These are phyloP conservation scores for Citrus maxima DNA, from an alignment of 345 rosid genomes.

Conservation along the genomic window DNA sequence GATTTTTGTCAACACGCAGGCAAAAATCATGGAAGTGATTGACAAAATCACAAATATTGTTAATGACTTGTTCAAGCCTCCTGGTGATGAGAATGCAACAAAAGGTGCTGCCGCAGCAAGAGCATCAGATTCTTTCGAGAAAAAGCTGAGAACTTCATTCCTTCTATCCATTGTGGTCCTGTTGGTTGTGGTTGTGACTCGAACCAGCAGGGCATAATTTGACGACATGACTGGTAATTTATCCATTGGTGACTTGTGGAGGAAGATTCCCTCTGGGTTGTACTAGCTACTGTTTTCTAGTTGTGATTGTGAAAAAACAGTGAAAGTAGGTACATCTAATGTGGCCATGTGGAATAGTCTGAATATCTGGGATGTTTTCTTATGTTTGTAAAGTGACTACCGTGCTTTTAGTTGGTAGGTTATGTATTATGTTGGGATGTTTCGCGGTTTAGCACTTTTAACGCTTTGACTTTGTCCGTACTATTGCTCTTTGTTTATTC, in stretches of 20 bases:
- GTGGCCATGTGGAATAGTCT: background rate
- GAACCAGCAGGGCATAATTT: slow-evolving; percentile 51
- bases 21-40: slow-evolving; percentile 40
- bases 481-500: background rate
- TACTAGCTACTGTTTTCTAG: background rate
- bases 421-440: background rate
- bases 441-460: background rate
- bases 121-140: slow-evolving; percentile 38
- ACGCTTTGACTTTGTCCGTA: background rate
- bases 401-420: background rate
- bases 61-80: slow-evolving; percentile 42
- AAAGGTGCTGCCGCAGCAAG: slow-evolving; percentile 15
- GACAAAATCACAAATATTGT: slow-evolving; percentile 50
- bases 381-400: background rate
- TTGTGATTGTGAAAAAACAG: background rate
- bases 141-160: slow-evolving; percentile 65
- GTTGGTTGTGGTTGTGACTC: slow-evolving; percentile 64
- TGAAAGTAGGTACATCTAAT: background rate
- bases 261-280: slow-evolving; percentile 3
- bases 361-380: background rate
- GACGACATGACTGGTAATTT: slow-evolving; percentile 41
- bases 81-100: slow-evolving; percentile 25
- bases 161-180: slow-evolving; percentile 63
- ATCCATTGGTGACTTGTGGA: background rate
- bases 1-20: slow-evolving; percentile 49